These are phyloP conservation scores for Aspergillaceae sp. DNA, from an alignment of 2,329 filamentous ascomycete species.

Conservation along the genomic window DNA sequence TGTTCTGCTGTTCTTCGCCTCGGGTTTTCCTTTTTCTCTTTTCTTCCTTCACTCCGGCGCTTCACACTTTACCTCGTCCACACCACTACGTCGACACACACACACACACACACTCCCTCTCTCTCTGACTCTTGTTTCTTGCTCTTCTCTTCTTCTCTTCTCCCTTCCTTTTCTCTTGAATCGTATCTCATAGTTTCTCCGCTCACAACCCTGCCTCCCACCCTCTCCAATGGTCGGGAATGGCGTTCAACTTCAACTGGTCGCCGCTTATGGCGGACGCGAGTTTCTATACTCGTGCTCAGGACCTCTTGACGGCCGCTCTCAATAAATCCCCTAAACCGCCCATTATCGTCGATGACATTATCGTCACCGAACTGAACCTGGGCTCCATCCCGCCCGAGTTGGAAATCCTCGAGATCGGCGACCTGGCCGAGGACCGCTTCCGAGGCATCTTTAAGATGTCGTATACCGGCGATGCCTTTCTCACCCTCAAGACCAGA, in stretches of 20 bases:
- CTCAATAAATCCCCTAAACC: conserved; percentile 97
- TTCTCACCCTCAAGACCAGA: conserved; percentile 85
- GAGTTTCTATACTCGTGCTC: conserved; percentile 77
- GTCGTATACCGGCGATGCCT: conserved; percentile 94
- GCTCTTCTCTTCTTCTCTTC: neutral
- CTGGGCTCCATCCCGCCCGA: conserved; percentile 89
- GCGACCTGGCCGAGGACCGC: conserved; percentile 90
- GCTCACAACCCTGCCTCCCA: too few species aligned
- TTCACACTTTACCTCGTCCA: conserved; percentile 5
- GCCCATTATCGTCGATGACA: conserved; percentile 98
- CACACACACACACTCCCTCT: neutral
- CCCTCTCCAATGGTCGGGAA: conserved; percentile 36
- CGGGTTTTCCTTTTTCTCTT: conserved; percentile 6
- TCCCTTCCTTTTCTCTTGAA: neutral
- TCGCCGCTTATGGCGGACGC: conserved; percentile 95
- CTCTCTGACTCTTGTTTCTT: neutral
- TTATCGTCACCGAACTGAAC: conserved; percentile 95
- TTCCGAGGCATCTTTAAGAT: conserved; percentile 99
- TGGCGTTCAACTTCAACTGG: conserved; percentile 99
- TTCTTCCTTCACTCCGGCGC: conserved; percentile 3
- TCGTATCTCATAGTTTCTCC: neutral
- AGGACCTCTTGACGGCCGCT: conserved; percentile 87
- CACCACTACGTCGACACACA: too few species aligned
- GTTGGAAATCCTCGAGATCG: conserved; percentile 94
- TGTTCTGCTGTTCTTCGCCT: conserved; percentile 3